phyloP scores from a whole-genome alignment of 805 yeast species.

The Wickerhamiella hasegawae region DNA sequence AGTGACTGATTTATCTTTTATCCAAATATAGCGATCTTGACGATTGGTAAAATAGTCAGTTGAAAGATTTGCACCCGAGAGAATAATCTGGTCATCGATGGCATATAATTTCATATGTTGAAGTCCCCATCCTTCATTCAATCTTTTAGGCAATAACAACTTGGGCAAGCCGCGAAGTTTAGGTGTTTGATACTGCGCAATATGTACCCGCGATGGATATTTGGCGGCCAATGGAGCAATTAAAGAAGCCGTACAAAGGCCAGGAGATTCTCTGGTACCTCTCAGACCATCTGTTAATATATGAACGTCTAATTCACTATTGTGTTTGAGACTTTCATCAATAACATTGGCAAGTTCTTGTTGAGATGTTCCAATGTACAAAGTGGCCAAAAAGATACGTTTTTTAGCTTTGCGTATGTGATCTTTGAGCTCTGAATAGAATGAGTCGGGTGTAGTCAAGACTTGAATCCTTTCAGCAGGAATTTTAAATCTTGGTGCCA shows the following conservation, averaged over 20 bases:
- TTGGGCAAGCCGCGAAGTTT: slow-evolving; percentile 54
- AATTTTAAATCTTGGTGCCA: slow-evolving; percentile 14
- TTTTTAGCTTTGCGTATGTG: slow-evolving; percentile 47
- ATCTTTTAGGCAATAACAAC: slow-evolving; percentile 54
- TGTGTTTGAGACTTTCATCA: slow-evolving; percentile 39
- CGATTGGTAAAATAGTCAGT: slow-evolving; percentile 86
- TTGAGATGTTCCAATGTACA: slow-evolving; percentile 76
- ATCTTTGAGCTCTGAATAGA: slow-evolving; percentile 43
- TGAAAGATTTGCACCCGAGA: slow-evolving; percentile 85
- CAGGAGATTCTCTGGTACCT: slow-evolving; percentile 87
- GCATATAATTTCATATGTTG: slow-evolving; percentile 98
- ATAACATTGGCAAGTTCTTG: slow-evolving; percentile 54
- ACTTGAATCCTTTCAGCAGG: slow-evolving; percentile 10
- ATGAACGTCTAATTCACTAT: slow-evolving; percentile 48
- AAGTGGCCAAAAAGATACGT: slow-evolving; percentile 65
- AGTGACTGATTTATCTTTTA: slow-evolving; percentile 40
- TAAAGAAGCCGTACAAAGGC: slow-evolving; percentile 54
- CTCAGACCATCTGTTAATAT: slow-evolving; percentile 76
- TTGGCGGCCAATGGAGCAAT: slow-evolving; percentile 49
- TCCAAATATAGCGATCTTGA: slow-evolving; percentile 80
- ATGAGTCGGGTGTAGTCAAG: slow-evolving; percentile 38
- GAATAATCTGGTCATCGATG: slow-evolving; percentile 72
- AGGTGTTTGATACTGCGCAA: slow-evolving; percentile 84
- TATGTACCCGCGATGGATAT: slow-evolving; percentile 48
- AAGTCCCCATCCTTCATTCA: slow-evolving; percentile 81